These are phyloP conservation scores for Penicillium antarcticum DNA, from an alignment of 495 filamentous ascomycete genomes.

Conservation along the genomic window DNA sequence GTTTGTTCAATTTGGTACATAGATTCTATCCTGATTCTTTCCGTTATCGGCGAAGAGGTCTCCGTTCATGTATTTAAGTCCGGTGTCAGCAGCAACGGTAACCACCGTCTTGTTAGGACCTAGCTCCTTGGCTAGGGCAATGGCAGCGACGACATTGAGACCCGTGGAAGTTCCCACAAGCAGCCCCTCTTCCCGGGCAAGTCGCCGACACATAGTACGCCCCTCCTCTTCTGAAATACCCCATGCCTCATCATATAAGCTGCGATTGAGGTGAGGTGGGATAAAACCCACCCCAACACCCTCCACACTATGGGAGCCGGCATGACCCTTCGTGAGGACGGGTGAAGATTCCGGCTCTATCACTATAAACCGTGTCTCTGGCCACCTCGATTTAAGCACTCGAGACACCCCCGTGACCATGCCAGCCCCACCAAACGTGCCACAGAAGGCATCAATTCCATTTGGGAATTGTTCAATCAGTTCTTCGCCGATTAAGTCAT, in stretches of 20 bases:
- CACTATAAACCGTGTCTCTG: not conserved
- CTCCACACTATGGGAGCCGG: conserved; percentile 7
- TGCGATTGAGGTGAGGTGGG: conserved; percentile 2
- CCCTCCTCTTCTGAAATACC: conserved; percentile 8
- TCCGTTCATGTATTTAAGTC: conserved; percentile 42
- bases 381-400: conserved; percentile 2
- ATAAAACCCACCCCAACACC: conserved; percentile 15
- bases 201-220: conserved; percentile 5
- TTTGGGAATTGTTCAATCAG: conserved; percentile 7
- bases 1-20: too few species aligned
- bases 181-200: conserved; percentile 16
- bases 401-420: conserved; percentile 12
- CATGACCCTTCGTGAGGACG: conserved; percentile 3
- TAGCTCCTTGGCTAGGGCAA: conserved; percentile 9
- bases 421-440: conserved; percentile 7
- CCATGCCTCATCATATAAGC: conserved; percentile 11
- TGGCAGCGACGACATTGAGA: conserved; percentile 14
- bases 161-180: conserved; percentile 15
- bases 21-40: too few species aligned
- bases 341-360: conserved; percentile 11
- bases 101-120: conserved; percentile 10
- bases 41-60: conserved; percentile 39
- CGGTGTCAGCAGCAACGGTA: conserved; percentile 13
- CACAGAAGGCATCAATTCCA: conserved; percentile 15
- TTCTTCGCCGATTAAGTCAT: conserved; percentile 8